Evolutionary conservation across 2,329 filamentous ascomycete genomes (phyloP), one percentile per base, ranked within the genome.

Genomic region (Pseudogymnoascus sp.): DNA sequence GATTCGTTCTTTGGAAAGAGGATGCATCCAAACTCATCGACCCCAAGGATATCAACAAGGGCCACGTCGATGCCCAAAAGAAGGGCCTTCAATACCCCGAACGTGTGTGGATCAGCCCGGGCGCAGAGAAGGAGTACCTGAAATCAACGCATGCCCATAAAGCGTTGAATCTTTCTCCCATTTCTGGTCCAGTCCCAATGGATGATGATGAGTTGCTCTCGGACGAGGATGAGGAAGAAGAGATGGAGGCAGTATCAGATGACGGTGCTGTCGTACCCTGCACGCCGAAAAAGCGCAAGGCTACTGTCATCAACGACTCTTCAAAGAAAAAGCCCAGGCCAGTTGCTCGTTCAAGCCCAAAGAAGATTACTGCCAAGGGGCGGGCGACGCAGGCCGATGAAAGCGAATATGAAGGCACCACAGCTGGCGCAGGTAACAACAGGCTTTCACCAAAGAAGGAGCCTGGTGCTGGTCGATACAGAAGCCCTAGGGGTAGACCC

Each of bases 41-140:
- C 25, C 34, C 59, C 7, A 60, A 60, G 18, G 59, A 60, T 40
- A 60, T 60, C 59, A 60, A 60, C 59, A 60, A 60, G n/a, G 59
- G 59, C 10, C 25, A 60, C 3, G 38, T 40, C 25, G 59, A 60
- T 31, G 59, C 59, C 14, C 36, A 40, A 25, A 42, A 42, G 8
- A 38, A 31, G 14, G 59, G 59, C 3, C 14, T 40, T 1, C 18
- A 38, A 25, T 60, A 40, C 12, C 36, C 59, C 4, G 59, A 31
- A 16, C 59, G 59, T 60, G 2, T 40, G 5, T 60, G 59, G 59
- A 60, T 60, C 36, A 60, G 5, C 59, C 36, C 18, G 2, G 34
- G 38, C 14, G 59, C 59, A 6, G 38, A 60, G 36, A 42, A 60
- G 8, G 59, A 60, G 59, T 60, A 31, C 8, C 11, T 21, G 14